Base-by-base conservation (phyloP, 2,329 filamentous ascomycete species). In the Trichocomaceae sp. region DNA sequence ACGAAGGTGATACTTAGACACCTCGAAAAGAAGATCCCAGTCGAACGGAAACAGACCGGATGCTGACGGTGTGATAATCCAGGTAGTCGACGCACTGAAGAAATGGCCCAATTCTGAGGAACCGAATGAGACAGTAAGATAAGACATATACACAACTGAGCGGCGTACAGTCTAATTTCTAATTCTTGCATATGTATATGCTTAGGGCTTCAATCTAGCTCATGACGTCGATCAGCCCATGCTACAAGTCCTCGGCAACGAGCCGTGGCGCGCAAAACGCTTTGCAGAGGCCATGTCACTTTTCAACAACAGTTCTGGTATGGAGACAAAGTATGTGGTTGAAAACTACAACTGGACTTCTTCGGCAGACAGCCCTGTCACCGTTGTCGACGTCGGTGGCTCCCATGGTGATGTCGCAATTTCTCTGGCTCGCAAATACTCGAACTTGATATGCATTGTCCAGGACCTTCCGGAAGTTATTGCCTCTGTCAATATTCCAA, bases 401-500 rank as follows among this genome's bases (percentile, higher is more conserved):
- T 79, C 77, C 26, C 77, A 79, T 55, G 82, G 82, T 0, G 79
- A 82, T 48, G 76, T 79, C n/a, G 77, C 73, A 50, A 72, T 79
- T 17, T 78, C 76, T 6, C 68, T 84, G 49, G 82, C 79, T 2
- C 71, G 71, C 58, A 68, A 66, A 53, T 81, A 77, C 66, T 71
- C 72, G 52, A 74, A 77, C 42, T 73, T 82, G 61, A 74, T 71
- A 52, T 82, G 83, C 62, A 67, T 83, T 26, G 80, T 79, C 1
- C 73, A 79, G 57, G 77, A 79, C 58, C 67, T 79, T 12, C 65
- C 69, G 5, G 62, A 72, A 35, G 69, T 69, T 6, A 59, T 65
- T 22, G 58, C 70, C 13, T 45, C 44, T 23, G 37, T 33, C 12
- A 46, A 31, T 2, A 50, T 57, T 2, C 48, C 52, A 12, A 9